Evolutionary conservation across 257 asterid species (phyloP).

Genomic region (Knoxia roxburghii): DNA sequence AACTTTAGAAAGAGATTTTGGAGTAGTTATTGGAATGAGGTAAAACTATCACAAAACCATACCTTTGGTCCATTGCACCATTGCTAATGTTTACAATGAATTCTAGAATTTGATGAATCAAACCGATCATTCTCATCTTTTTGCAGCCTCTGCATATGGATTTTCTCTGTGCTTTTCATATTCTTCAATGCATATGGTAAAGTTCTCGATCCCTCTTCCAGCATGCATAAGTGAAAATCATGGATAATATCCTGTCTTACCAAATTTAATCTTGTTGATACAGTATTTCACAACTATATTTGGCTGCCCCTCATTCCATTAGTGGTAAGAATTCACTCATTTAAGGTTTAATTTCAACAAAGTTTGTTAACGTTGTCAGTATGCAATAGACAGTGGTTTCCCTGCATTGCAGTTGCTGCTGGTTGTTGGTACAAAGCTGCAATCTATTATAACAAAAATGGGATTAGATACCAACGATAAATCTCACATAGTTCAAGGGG

Average conservation of each 20-base stretch:
- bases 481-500: slow-evolving; percentile 51
- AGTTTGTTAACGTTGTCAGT: neutral
- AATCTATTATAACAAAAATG: slow-evolving; percentile 66
- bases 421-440: slow-evolving; percentile 65
- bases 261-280: slow-evolving; percentile 12
- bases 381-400: neutral
- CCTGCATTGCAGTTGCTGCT: slow-evolving; percentile 42
- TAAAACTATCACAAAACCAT: slow-evolving; percentile 13
- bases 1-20: slow-evolving; percentile 63
- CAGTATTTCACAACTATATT: slow-evolving; percentile 56
- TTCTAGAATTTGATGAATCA: neutral
- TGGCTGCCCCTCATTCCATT: slow-evolving; percentile 81
- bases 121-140: neutral
- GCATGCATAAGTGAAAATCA: neutral
- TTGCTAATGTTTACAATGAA: neutral
- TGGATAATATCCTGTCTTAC: slow-evolving; percentile 6
- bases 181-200: slow-evolving; percentile 70
- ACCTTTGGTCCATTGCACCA: neutral
- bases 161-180: slow-evolving; percentile 68
- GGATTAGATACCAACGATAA: slow-evolving; percentile 51
- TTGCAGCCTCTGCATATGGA: slow-evolving; percentile 70
- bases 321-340: slow-evolving; percentile 34
- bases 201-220: slow-evolving; percentile 11
- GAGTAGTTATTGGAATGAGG: slow-evolving; percentile 71
- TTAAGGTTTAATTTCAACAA: neutral